phyloP scores from a whole-genome alignment of 257 asterid genomes.

The Jacaranda copaia region DNA sequence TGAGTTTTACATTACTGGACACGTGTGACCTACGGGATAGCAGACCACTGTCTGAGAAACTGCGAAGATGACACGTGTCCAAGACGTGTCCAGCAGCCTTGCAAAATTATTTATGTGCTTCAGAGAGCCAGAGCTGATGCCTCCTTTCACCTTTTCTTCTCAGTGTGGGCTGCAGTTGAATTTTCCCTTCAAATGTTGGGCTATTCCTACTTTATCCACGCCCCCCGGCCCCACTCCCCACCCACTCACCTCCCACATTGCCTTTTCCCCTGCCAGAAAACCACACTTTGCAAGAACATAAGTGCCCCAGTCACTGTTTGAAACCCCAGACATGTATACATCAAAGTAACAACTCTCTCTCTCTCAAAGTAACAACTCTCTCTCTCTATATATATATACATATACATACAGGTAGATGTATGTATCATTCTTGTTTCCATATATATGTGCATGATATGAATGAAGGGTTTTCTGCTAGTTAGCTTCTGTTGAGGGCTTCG shows the following conservation, averaged over 20 bases:
- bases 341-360: background rate
- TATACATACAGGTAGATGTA: conserved; percentile 6
- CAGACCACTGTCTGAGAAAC: conserved; percentile 12
- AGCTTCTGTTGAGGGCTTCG: background rate
- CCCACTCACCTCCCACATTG: background rate
- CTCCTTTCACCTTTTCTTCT: background rate
- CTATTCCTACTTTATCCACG: background rate
- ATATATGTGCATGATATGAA: background rate
- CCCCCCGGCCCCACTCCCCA: background rate
- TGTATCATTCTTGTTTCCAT: background rate
- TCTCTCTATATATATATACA: background rate
- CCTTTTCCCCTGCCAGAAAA: background rate
- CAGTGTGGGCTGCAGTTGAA: background rate
- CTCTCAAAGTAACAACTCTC: background rate
- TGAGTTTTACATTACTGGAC: conserved; percentile 25
- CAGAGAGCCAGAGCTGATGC: conserved; percentile 25
- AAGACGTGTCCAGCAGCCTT: conserved; percentile 59
- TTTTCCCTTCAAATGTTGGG: conserved; percentile 7
- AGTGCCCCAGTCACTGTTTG: background rate
- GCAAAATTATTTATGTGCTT: conserved; percentile 30
- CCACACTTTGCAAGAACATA: conserved; percentile 7
- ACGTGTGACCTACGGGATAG: conserved; percentile 49
- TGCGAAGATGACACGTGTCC: conserved; percentile 48
- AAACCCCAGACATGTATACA: background rate
- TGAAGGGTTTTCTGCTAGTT: background rate